Evolutionary conservation across 2,329 filamentous ascomycete species (phyloP), one percentile per base, ranked within the genome.

Genomic region (Beauveria medogensis): DNA sequence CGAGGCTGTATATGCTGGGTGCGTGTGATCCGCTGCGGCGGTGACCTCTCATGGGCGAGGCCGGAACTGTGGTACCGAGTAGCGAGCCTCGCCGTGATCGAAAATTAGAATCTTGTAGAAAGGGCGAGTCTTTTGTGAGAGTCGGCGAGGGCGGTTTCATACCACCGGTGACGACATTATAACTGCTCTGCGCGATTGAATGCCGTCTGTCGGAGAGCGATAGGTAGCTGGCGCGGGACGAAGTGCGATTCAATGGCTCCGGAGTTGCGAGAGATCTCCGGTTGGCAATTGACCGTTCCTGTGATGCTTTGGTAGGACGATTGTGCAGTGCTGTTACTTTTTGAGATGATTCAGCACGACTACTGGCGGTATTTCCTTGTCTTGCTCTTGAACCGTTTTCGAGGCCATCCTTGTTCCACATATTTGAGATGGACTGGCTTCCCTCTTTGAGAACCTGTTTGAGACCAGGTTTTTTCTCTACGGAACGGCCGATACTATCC

Each of bases 1-100:
- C 77, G 3, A 87, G 70, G 3, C 83, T 88, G 67, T 87, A 87
- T 18, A 87, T 80, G 64, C 84, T 88, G 2, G 78, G 77, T 0
- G 76, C 74, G 61, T 78, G 71, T 2, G 59, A 61, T 16, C 71
- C 60, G 30, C 53, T 69, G 28, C 65, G 59, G 12, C 63, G 64
- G 34, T 67, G 69, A 24, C 61, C 60, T 14, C 59, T 41, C 22
- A 63, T 48, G 6, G 58, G 60, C 22, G 56, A 55, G 22, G 64
- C 60, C 6, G 65, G 62, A 3, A 57, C n/a, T 28, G 52, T 48
- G 28, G 53, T 50, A 26, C 34, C 50, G 30, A 48, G 20, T 54
- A 57, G 26, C 24, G 56, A 55, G 64, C 65, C 10, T 64, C 63
- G 37, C 70, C 67, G 24, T 69, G 68, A 9, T 65, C 62, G 51